Conservation (phyloP, 148 eudicot genomes). For the Heliamphora exappendiculata region DNA sequence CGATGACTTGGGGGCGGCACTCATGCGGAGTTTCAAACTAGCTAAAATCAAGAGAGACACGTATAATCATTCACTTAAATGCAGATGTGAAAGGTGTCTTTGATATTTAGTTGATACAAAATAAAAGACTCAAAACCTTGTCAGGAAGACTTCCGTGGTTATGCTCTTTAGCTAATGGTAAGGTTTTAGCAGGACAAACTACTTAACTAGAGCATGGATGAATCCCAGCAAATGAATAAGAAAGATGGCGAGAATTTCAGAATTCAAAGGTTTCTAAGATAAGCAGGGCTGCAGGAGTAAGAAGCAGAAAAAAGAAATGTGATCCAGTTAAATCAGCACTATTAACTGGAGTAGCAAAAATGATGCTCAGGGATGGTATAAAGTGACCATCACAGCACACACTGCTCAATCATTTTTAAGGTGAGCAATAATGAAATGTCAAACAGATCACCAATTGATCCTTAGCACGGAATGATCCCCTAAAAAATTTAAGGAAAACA, state of each 20-base stretch:
- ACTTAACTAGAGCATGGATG: neutral
- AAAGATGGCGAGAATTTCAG: neutral
- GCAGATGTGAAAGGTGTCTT: neutral
- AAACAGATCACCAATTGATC: conserved; percentile 1
- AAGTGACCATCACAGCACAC: neutral
- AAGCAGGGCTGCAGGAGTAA: neutral
- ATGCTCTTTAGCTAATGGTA: neutral
- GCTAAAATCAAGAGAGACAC: neutral
- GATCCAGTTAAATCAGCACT: neutral
- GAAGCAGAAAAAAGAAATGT: neutral
- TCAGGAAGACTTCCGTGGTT: neutral
- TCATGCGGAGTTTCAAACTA: fast-evolving
- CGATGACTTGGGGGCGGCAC: no score
- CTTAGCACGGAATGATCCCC: neutral
- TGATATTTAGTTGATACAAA: neutral
- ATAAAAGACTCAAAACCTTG: neutral
- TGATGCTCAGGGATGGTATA: neutral
- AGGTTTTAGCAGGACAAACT: neutral
- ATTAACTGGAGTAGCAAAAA: neutral
- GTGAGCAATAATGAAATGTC: neutral
- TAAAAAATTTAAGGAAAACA: neutral
- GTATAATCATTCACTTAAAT: neutral
- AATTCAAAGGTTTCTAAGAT: neutral
- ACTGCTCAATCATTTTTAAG: neutral
- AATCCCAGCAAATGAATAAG: neutral